Evolutionary conservation across 768 basidiomycete species (phyloP).

Genomic region (Amanita jacksonii): DNA sequence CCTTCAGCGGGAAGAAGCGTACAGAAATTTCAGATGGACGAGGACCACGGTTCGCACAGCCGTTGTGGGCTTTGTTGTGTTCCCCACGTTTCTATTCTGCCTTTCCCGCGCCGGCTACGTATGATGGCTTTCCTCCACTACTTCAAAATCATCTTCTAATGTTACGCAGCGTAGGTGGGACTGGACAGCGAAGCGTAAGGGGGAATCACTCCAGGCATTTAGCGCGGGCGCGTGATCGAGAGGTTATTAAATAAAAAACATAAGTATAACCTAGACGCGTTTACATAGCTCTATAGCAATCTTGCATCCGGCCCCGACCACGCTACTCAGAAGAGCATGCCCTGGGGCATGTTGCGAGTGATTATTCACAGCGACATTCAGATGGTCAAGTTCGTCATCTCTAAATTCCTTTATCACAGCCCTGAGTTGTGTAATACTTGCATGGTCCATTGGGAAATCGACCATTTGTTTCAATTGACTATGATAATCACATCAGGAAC

Average conservation of each 20-base stretch:
- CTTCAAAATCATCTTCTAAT: constrained; percentile 8
- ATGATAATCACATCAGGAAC: constrained; percentile 8
- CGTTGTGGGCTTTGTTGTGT: constrained; percentile 51
- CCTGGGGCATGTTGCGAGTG: constrained; percentile 85
- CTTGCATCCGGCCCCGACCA: constrained; percentile 81
- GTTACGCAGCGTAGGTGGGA: constrained; percentile 38
- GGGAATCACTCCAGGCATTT: constrained; percentile 20
- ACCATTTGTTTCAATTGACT: constrained; percentile 81
- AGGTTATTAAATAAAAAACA: not conserved
- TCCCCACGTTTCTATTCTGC: constrained; percentile 50
- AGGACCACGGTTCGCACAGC: constrained; percentile 51
- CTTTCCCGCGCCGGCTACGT: constrained; percentile 37
- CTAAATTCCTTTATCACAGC: constrained; percentile 75
- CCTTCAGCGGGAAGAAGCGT: constrained; percentile 71
- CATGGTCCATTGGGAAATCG: constrained; percentile 52
- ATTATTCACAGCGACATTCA: constrained; percentile 84
- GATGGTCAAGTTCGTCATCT: constrained; percentile 92
- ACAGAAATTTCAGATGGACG: constrained; percentile 78
- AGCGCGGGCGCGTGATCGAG: not conserved
- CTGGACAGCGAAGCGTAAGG: constrained; percentile 38
- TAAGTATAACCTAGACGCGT: constrained; percentile 39
- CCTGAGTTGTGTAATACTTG: constrained; percentile 67
- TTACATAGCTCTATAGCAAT: constrained; percentile 87
- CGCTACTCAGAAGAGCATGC: constrained; percentile 80
- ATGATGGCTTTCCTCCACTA: constrained; percentile 13